Conservation (phyloP, 2,329 filamentous ascomycete genomes). For the Aspergillus neotritici region DNA sequence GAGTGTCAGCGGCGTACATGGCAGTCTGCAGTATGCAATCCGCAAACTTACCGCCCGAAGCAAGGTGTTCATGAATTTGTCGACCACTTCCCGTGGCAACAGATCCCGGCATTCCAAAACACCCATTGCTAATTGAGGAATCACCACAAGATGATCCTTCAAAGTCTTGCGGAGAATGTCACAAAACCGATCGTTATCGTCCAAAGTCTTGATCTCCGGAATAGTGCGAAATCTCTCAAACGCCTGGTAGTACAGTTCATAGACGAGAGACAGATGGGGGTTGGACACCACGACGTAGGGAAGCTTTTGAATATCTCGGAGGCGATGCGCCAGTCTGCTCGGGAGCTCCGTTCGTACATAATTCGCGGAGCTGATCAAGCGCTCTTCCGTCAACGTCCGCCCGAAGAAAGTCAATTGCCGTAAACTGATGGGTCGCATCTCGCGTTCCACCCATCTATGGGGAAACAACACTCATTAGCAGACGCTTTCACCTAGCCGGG, state of each 20-base stretch:
- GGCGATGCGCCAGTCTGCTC: conserved; percentile 80
- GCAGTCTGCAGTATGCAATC: not conserved
- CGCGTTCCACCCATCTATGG: conserved; percentile 80
- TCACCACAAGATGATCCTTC: conserved; percentile 83
- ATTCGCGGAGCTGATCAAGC: conserved; percentile 90
- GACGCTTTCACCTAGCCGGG: not conserved
- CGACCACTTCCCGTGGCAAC: conserved; percentile 73
- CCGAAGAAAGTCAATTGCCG: conserved; percentile 97
- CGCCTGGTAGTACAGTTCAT: conserved; percentile 94
- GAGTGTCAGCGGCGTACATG: too few species aligned
- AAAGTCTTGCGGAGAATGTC: conserved; percentile 71
- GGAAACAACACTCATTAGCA: conserved; percentile 10
- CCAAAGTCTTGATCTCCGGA: conserved; percentile 73
- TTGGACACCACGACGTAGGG: conserved; percentile 97
- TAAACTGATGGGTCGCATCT: conserved; percentile 90
- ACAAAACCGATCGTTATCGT: conserved; percentile 88
- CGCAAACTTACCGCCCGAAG: conserved; percentile 67
- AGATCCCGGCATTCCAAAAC: conserved; percentile 83
- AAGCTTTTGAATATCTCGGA: conserved; percentile 94
- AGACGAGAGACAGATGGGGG: conserved; percentile 85
- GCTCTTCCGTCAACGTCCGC: conserved; percentile 80
- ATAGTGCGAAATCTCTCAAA: conserved; percentile 86
- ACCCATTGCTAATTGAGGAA: conserved; percentile 89
- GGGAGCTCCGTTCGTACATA: conserved; percentile 95
- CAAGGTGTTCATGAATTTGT: conserved; percentile 92